Conservation (phyloP, 2,329 filamentous ascomycete species). For the Aureobasidium lini region DNA sequence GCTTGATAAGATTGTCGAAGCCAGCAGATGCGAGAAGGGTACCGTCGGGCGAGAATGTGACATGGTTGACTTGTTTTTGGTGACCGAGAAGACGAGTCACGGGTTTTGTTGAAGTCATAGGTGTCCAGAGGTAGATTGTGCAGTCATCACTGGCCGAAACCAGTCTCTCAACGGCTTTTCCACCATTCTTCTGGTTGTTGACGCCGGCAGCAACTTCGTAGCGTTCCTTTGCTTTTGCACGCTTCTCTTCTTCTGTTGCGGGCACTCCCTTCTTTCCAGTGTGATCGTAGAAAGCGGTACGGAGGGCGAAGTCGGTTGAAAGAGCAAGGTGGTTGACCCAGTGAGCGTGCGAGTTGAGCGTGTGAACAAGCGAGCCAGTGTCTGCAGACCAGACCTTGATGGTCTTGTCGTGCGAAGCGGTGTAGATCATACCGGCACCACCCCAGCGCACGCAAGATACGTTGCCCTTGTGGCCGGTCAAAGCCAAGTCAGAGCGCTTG, state of each 20-base stretch:
- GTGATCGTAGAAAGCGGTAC: slow-evolving; percentile 83
- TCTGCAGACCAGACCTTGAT: slow-evolving; percentile 83
- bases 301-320: slow-evolving; percentile 82
- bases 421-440: slow-evolving; percentile 78
- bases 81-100: slow-evolving; percentile 86
- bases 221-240: slow-evolving; percentile 66
- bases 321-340: slow-evolving; percentile 94
- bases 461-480: slow-evolving; percentile 81
- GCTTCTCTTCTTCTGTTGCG: slow-evolving; percentile 59
- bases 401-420: slow-evolving; percentile 82
- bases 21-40: slow-evolving; percentile 77
- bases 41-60: slow-evolving; percentile 88
- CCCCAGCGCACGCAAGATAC: slow-evolving; percentile 94
- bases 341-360: slow-evolving; percentile 74
- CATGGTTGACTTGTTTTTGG: slow-evolving; percentile 94
- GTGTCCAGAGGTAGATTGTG: slow-evolving; percentile 94
- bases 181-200: slow-evolving; percentile 37
- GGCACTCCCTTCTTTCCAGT: slow-evolving; percentile 59
- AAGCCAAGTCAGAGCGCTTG: slow-evolving; percentile 68
- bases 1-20: slow-evolving; percentile 91
- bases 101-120: slow-evolving; percentile 68
- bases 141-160: slow-evolving; percentile 93
- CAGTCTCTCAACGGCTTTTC: slow-evolving; percentile 71
- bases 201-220: slow-evolving; percentile 80
- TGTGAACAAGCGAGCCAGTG: slow-evolving; percentile 72